Evolutionary conservation across 495 filamentous ascomycete species (phyloP).

Genomic region (Xylaria nigripes): DNA sequence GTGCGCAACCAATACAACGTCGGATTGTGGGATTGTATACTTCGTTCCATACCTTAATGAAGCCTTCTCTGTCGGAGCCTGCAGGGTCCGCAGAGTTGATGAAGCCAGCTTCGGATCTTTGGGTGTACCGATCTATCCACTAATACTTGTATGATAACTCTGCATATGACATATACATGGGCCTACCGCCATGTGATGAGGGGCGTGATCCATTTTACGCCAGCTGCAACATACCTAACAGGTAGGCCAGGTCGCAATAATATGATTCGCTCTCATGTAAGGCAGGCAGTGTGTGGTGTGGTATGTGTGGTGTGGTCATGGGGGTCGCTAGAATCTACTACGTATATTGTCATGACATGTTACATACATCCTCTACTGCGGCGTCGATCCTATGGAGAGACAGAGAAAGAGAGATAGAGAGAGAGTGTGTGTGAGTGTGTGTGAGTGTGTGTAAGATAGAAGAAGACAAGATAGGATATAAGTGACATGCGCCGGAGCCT

Average conservation of each 20-base stretch:
- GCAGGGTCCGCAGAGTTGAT: not conserved
- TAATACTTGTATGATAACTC: slow-evolving; percentile 4
- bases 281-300: not conserved
- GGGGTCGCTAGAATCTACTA: not conserved
- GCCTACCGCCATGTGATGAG: slow-evolving; percentile 7
- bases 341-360: not conserved
- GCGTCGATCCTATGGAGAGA: no score
- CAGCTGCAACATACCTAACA: not conserved
- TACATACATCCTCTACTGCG: not conserved
- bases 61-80: slow-evolving; percentile 1
- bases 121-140: not conserved
- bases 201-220: not conserved
- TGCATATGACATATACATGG: slow-evolving; percentile 15
- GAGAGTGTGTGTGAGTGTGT: no score
- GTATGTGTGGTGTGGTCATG: not conserved
- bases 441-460: no score
- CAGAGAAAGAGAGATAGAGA: no score
- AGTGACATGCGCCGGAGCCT: not conserved
- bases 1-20: slow-evolving; percentile 13
- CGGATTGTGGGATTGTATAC: not conserved
- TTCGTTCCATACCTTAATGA: not conserved
- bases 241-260: not conserved
- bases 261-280: not conserved
- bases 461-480: no score
- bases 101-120: not conserved